phyloP scores from a whole-genome alignment of 2,329 filamentous ascomycete genomes.

The Fusarium sarcochroum region DNA sequence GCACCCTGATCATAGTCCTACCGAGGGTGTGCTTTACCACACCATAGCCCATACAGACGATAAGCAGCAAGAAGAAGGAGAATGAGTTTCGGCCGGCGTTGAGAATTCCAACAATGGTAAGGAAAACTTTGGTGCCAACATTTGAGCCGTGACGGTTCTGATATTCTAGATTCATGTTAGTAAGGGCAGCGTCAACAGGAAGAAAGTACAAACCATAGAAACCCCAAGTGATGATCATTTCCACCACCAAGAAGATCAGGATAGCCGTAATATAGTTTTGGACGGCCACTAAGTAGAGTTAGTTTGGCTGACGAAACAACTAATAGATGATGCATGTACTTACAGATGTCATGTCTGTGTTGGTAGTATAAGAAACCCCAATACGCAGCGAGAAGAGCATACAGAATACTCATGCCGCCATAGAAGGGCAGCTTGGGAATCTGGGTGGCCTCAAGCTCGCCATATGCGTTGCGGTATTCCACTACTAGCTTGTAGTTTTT shows the following conservation, averaged over 20 bases:
- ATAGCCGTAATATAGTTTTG: conserved; percentile 99
- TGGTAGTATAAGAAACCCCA: conserved; percentile 98
- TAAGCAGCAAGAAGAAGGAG: conserved; percentile 96
- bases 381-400: conserved; percentile 84
- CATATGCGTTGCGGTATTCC: conserved; percentile 96
- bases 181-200: neutral
- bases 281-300: conserved; percentile 76
- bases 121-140: conserved; percentile 83
- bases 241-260: conserved; percentile 90
- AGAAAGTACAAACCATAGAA: conserved; percentile 80
- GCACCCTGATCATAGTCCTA: conserved; percentile 93
- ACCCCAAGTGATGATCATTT: conserved; percentile 99
- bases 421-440: conserved; percentile 99
- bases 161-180: conserved; percentile 75
- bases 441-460: conserved; percentile 93
- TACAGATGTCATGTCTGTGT: conserved; percentile 90
- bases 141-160: conserved; percentile 92
- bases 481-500: conserved; percentile 83
- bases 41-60: conserved; percentile 99
- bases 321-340: conserved; percentile 50
- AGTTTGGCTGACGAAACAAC: neutral
- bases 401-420: conserved; percentile 92
- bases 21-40: conserved; percentile 95
- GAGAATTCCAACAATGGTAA: conserved; percentile 91
- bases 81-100: conserved; percentile 97